Base-by-base conservation (phyloP, 176 grass and related monocot species). In the Carex littledalei region DNA sequence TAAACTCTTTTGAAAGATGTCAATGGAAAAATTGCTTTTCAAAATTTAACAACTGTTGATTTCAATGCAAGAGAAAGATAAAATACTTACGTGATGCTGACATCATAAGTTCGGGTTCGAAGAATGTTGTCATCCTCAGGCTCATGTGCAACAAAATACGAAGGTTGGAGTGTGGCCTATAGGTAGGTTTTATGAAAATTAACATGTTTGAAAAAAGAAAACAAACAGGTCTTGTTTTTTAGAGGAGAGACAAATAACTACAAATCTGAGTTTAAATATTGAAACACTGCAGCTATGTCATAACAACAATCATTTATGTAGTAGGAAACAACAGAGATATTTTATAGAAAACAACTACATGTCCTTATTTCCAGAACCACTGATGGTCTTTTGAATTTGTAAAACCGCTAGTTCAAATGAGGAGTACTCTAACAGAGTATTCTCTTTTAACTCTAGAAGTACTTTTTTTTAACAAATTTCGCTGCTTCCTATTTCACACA, bases 61-160 rank as follows among this genome's bases (percentile, higher is more conserved):
- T 53, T 53, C 9, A 16, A 53, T 77, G 22, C 5, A 77, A 31
- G n/a, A 31, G 43, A 18, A 53, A 76, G 47, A 78, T 77, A 64
- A 83, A 60, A 59, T 86, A 54, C 93, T 95, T 90, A 98, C 93
- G 96, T 95, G 72, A 98, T 95, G 88, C 96, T 95, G 80, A 98
- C 84, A 86, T 98, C 96, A 80, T 98, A 98, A 73, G 96, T 95
- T 78, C 96, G 87, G 26, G 96, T 98, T 4, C 62, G 89, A 85
- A 98, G 96, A 77, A 98, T 98, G 81, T 98, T 98, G 83, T 95
- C 95, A 87, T 97, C 93, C 18, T 98, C 96, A 26, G 90, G 91
- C 81, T 95, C 93, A 81, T 95, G 88, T 24, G 91, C 88, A 61
- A 98, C 85, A 69, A 98, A 94, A 83, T 98, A 98, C 10, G 84